These are phyloP conservation scores for Maudiozyma bulderi DNA, from an alignment of 805 yeast species.

Conservation along the genomic window DNA sequence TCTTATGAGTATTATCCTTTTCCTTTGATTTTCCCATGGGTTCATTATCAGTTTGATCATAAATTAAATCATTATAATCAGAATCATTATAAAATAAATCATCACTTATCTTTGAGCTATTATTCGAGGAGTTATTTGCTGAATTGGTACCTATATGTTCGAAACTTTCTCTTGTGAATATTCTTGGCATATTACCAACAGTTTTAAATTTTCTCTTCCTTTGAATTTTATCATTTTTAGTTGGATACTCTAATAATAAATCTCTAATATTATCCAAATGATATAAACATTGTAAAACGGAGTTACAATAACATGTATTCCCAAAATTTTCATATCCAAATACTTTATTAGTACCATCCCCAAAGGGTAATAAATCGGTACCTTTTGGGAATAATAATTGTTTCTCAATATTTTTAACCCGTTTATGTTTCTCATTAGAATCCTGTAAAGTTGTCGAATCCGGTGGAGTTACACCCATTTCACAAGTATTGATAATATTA, in stretches of 20 bases:
- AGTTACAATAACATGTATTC: constrained; percentile 89
- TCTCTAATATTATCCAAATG: constrained; percentile 62
- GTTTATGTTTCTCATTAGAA: not conserved
- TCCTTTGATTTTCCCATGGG: not conserved
- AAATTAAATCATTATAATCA: not conserved
- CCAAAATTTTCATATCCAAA: constrained; percentile 83
- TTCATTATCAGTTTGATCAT: not conserved
- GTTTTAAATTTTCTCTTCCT: constrained; percentile 34
- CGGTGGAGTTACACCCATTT: not conserved
- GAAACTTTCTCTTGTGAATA: constrained; percentile 24
- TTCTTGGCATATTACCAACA: constrained; percentile 32
- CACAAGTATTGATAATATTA: not conserved
- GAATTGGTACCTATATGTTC: constrained; percentile 1
- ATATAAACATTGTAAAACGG: constrained; percentile 81
- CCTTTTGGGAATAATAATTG: not conserved
- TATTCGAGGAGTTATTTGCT: not conserved
- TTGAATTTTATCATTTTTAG: constrained; percentile 20
- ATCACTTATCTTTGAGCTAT: constrained; percentile 5
- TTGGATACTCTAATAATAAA: constrained; percentile 42
- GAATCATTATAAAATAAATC: not conserved
- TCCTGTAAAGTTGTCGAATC: not conserved
- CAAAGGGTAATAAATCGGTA: constrained; percentile 6
- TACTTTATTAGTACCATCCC: constrained; percentile 55
- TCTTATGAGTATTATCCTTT: not conserved
- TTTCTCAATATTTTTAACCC: not conserved